Evolutionary conservation across 2,329 filamentous ascomycete genomes (phyloP).

Genomic region (Apiospora aurea): DNA sequence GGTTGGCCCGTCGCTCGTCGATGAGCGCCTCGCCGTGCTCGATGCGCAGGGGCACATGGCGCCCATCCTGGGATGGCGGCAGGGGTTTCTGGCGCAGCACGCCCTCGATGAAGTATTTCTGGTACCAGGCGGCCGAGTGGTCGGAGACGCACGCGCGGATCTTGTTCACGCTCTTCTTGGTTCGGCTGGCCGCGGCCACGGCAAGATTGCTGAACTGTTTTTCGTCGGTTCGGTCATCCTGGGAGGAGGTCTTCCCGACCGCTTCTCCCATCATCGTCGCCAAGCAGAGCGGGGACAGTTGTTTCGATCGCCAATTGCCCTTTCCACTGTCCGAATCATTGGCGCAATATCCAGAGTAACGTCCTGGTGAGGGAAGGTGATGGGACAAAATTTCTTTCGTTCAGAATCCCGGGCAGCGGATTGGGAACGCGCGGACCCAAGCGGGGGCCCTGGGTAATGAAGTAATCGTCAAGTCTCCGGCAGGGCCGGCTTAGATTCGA

Average conservation of each 20-base stretch:
- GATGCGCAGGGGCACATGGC: constrained; percentile 53
- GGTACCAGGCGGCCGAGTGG: constrained; percentile 40
- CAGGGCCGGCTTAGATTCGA: background rate
- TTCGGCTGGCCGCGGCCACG: background rate
- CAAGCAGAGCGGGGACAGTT: constrained; percentile 12
- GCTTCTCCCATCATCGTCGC: constrained; percentile 9
- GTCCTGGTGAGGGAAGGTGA: background rate
- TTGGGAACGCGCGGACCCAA: constrained; percentile 15
- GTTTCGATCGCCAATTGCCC: constrained; percentile 14
- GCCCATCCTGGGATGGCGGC: constrained; percentile 75
- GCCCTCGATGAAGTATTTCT: constrained; percentile 51
- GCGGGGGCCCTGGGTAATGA: constrained; percentile 14
- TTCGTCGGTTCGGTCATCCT: constrained; percentile 16
- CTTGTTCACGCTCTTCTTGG: constrained; percentile 2
- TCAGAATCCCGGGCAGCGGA: background rate
- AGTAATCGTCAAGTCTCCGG: constrained; percentile 16
- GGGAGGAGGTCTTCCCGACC: constrained; percentile 13
- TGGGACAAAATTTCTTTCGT: background rate
- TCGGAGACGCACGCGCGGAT: constrained; percentile 17
- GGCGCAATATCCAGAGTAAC: background rate
- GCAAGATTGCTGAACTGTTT: background rate
- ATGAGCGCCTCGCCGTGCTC: constrained; percentile 49
- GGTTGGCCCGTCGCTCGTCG: constrained; percentile 57
- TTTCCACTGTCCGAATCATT: constrained; percentile 16
- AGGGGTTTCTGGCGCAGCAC: constrained; percentile 72